Evolutionary conservation across 2,329 filamentous ascomycete species (phyloP), one percentile per base, ranked within the genome.

Genomic region (Trichophaea hybrida): DNA sequence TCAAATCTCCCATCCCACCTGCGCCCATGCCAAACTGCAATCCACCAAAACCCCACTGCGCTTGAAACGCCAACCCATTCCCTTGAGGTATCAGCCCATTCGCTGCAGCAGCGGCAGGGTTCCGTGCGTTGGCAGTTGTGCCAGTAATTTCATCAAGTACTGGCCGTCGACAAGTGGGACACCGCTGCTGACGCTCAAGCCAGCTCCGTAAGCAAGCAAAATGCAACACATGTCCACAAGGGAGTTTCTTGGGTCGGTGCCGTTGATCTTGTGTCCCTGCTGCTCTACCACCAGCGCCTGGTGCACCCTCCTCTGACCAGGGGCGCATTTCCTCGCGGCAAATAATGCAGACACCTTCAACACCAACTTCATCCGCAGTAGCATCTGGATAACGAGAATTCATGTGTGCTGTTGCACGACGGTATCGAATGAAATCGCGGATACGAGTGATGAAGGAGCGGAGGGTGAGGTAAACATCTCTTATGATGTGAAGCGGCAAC

Each of bases 101-200:
- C 46, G 66, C 66, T 31, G 66, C 62, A 58, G 33, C 64, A 6
- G 64, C 63, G 44, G 55, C 61, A 32, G 64, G 65, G 55, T 62
- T 64, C 65, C 72, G 71, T 48, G 64, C 62, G 62, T 65, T 71
- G 67, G 66, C 72, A 63, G 66, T 63, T 61, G 70, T 60, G 59
- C 69, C 62, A 62, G 68, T 53, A 46, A 70, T 63, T 63, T 69
- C 73, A 1, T 78, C 78, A 40, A 88, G 75, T 13, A 95, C 93
- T 13, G 91, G 84, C 55, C 86, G 81, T 67, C 93, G 82, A 71
- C 93, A 98, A 1, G 89, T 98, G 5, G 93, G 93, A 71, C 93
- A 98, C 37, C 94, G 90, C 74, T 98, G 93, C 72, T 98, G 93
- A 65, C 93, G 80, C 75, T 98, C 93, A 33, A 98, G 78, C 93